Conservation (phyloP, 345 rosid species). For the Gossypium raimondii region DNA sequence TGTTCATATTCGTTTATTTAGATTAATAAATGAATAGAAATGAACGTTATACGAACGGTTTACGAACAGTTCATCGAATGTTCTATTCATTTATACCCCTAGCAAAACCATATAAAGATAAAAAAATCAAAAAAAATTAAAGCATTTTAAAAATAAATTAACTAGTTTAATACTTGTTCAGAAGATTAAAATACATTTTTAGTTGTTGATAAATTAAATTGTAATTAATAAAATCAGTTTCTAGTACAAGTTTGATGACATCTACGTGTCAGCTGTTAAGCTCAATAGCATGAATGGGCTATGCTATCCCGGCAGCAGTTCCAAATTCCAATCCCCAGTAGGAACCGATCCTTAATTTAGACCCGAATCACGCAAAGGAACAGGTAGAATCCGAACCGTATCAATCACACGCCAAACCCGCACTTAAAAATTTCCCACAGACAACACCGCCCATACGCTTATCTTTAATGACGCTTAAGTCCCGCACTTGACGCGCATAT, state of each 20-base stretch:
- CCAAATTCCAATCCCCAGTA: not conserved
- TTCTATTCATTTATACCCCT: too few species aligned
- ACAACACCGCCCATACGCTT: conserved; percentile 2
- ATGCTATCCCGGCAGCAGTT: not conserved
- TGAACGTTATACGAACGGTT: too few species aligned
- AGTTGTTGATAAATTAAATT: too few species aligned
- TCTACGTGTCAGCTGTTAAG: not conserved
- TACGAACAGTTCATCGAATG: accelerated
- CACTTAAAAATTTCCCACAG: not conserved
- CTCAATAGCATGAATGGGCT: not conserved
- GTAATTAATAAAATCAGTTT: too few species aligned
- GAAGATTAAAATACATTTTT: too few species aligned
- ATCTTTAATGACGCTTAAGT: not conserved
- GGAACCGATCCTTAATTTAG: not conserved
- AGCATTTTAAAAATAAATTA: too few species aligned
- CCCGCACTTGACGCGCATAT: not conserved
- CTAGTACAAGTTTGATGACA: not conserved
- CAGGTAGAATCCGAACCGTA: conserved; percentile 4
- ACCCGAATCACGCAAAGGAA: not conserved
- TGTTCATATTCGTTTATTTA: too few species aligned
- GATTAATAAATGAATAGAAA: too few species aligned
- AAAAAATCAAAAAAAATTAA: too few species aligned
- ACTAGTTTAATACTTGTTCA: too few species aligned
- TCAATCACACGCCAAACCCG: conserved; percentile 7
- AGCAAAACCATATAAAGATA: too few species aligned